phyloP scores from a whole-genome alignment of 202 grass and related monocot genomes.

The Carex arenaria region DNA sequence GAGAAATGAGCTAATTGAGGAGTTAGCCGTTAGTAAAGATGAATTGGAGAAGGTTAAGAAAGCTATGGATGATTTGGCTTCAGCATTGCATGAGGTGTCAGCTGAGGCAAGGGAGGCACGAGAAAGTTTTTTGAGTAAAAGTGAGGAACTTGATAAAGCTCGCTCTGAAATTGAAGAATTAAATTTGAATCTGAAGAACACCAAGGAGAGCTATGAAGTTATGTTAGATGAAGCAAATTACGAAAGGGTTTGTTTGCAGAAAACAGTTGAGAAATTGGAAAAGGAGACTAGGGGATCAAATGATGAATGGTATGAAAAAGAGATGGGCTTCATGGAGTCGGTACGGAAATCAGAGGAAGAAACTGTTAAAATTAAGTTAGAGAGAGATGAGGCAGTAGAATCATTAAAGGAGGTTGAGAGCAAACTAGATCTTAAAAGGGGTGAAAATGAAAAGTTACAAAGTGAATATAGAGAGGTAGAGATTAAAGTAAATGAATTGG shows the following conservation, averaged over 20 bases:
- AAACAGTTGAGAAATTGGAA: slow-evolving; percentile 69
- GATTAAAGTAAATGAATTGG: slow-evolving; percentile 43
- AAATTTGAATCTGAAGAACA: slow-evolving; percentile 52
- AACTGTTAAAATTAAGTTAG: slow-evolving; percentile 31
- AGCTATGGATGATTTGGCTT: slow-evolving; percentile 81
- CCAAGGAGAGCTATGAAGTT: slow-evolving; percentile 73
- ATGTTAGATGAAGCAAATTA: slow-evolving; percentile 94
- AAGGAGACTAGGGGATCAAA: slow-evolving; percentile 42
- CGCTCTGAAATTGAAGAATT: slow-evolving; percentile 60
- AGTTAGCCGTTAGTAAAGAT: slow-evolving; percentile 55
- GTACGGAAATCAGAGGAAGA: slow-evolving; percentile 61
- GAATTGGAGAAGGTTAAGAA: slow-evolving; percentile 74
- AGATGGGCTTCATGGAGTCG: slow-evolving; percentile 53
- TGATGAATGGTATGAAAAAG: slow-evolving; percentile 64
- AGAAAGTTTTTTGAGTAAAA: slow-evolving; percentile 64
- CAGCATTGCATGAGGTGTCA: slow-evolving; percentile 82
- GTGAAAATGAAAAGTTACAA: slow-evolving; percentile 33
- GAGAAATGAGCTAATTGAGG: slow-evolving; percentile 44
- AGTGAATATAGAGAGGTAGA: slow-evolving; percentile 52
- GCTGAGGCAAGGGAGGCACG: slow-evolving; percentile 58
- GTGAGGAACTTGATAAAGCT: slow-evolving; percentile 57
- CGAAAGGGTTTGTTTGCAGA: slow-evolving; percentile 81
- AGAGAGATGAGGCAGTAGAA: slow-evolving; percentile 45
- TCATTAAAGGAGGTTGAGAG: slow-evolving; percentile 37
- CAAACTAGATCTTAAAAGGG: slow-evolving; percentile 21